Conservation (phyloP, 2,329 filamentous ascomycete genomes). For the Diplodia mutila region DNA sequence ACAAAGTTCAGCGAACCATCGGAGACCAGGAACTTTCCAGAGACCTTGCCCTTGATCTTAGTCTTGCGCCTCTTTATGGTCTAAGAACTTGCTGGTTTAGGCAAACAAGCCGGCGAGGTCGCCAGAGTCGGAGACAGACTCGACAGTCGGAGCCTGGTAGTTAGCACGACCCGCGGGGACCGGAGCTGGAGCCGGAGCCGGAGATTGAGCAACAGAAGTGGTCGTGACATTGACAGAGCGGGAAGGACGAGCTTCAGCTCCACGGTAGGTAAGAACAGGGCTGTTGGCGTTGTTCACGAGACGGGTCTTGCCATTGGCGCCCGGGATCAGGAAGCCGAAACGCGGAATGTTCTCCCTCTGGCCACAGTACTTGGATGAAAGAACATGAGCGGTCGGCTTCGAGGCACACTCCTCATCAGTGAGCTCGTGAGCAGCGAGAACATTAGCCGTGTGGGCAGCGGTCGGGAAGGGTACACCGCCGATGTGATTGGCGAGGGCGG, state of each 20-base stretch:
- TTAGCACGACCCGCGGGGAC: conserved; percentile 23
- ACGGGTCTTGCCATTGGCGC: neutral
- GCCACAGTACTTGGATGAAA: no score
- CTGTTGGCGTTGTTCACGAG: neutral
- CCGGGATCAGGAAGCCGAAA: neutral
- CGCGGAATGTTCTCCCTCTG: neutral
- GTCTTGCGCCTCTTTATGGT: no score
- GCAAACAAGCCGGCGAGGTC: neutral
- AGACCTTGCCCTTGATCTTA: no score
- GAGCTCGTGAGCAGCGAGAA: neutral
- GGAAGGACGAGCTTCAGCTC: neutral
- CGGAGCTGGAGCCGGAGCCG: neutral
- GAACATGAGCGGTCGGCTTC: neutral
- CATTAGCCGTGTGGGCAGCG: no score
- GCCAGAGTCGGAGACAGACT: conserved; percentile 28
- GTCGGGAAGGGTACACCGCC: neutral
- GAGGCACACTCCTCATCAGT: neutral
- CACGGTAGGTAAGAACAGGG: neutral
- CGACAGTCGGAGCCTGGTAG: conserved; percentile 34
- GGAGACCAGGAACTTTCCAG: no score
- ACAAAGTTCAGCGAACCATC: neutral
- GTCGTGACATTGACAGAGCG: neutral
- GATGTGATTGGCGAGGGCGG: neutral
- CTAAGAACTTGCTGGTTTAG: neutral
- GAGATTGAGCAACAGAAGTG: neutral